Evolutionary conservation across 2,329 filamentous ascomycete genomes (phyloP), one percentile per base, ranked within the genome.

Genomic region (Phaeoacremonium minimum): DNA sequence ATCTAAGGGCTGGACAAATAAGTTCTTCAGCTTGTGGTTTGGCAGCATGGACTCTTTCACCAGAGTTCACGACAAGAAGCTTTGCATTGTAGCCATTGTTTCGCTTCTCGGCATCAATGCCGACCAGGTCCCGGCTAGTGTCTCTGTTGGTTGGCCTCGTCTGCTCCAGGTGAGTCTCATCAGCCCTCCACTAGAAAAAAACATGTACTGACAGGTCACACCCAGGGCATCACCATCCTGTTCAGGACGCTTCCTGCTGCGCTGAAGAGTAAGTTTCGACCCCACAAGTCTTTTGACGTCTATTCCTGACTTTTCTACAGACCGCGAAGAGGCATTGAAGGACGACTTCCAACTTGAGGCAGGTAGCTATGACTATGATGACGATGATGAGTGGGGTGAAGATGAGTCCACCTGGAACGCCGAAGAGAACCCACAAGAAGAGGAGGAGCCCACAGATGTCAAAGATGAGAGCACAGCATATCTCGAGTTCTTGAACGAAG

Each of bases 21-120:
- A 94, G 57, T 98, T 98, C 69, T 98, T 98, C 71, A 95, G 87
- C 63, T 69, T 94, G 41, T 98, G 93, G 93, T 98, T 98, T 62
- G 87, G 87, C 29, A 94, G 83, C 66, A 98, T 98, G 67, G 85
- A 95, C 44, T 83, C 80, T 53, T 97, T 98, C 67, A 86, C 80
- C 35, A 79, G 93, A 29, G 93, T 98, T 3, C 93, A 98, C 58
- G 93, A 98, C 70, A 98, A 98, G 77, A 98, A 96, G 72, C 73
- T 98, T 17, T 96, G 88, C 44, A 96, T 98, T 51, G 87, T 90
- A 14, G 91, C 90, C 32, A 97, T 98, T 50, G 84, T 87, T 41
- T 77, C 88, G 6, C 77, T 98, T 9, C 77, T 98, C 35, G 86
- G 82, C 31, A 66, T 98, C 40, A 80, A 77, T 43, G 81, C 83